phyloP scores from a whole-genome alignment of 2,329 filamentous ascomycete species.

The Diaporthe citriasiana region DNA sequence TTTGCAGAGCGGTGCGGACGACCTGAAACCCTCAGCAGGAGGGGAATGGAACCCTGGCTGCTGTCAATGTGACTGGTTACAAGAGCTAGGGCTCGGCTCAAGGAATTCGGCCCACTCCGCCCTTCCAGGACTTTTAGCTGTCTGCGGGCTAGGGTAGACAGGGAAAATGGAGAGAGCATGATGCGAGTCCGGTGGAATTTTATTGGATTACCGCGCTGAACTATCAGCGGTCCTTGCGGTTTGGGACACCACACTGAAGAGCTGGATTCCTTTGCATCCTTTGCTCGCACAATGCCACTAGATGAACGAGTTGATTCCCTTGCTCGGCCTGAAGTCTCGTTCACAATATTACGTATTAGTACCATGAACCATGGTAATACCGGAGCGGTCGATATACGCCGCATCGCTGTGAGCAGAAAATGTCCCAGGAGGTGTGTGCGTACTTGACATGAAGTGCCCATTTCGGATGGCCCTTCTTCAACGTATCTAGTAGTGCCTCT shows the following conservation, averaged over 20 bases:
- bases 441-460: background rate
- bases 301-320: background rate
- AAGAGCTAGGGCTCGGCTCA: background rate
- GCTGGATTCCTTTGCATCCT: background rate
- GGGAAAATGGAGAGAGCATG: background rate
- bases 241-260: background rate
- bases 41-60: background rate
- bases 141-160: background rate
- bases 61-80: slow-evolving; percentile 8
- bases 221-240: background rate
- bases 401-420: background rate
- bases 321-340: background rate
- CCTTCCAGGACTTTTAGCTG: background rate
- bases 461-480: background rate
- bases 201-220: background rate
- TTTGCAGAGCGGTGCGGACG: background rate
- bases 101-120: background rate
- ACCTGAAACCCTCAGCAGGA: slow-evolving; percentile 9
- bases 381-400: too few species aligned
- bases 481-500: background rate
- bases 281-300: background rate
- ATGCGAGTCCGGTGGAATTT: background rate
- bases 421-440: background rate
- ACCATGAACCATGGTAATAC: too few species aligned
- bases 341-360: too few species aligned